phyloP scores from a whole-genome alignment of 2,329 filamentous ascomycete genomes.

The Scortechinia acanthostroma region DNA sequence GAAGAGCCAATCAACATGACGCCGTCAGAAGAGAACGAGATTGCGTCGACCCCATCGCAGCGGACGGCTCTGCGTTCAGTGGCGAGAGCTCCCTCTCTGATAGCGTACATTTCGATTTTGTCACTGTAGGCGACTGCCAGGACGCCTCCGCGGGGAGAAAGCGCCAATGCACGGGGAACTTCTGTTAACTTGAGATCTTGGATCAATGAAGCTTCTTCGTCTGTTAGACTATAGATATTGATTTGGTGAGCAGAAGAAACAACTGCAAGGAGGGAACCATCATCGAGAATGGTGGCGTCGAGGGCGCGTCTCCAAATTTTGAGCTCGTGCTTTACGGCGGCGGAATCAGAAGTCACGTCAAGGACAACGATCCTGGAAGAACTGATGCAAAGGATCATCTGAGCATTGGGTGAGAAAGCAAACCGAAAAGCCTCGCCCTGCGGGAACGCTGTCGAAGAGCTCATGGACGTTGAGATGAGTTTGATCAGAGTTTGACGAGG shows the following conservation, averaged over 20 bases:
- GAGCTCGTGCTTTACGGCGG: neutral
- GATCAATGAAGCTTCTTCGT: neutral
- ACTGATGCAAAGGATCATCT: slow-evolving; percentile 1
- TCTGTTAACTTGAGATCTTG: neutral
- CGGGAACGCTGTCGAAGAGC: neutral
- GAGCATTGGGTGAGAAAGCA: neutral
- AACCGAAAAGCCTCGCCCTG: slow-evolving; percentile 1
- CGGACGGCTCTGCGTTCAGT: neutral
- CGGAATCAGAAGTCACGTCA: neutral
- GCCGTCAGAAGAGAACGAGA: neutral
- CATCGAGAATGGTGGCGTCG: neutral
- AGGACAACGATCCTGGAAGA: neutral
- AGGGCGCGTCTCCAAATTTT: neutral
- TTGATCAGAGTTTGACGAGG: neutral
- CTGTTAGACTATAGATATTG: neutral
- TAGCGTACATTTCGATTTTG: neutral
- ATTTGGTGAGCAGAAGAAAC: neutral
- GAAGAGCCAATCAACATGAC: neutral
- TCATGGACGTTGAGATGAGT: neutral
- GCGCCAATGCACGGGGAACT: neutral
- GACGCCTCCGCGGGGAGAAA: neutral
- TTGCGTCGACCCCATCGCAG: neutral
- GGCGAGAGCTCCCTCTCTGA: neutral
- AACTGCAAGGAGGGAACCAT: neutral
- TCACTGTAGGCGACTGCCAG: neutral